A percentile compares a stretch with the other conserved stretches of the same genome.
Evolutionary conservation across 768 basidiomycete species (phyloP).

Genomic region (Amanita polypyramis): DNA sequence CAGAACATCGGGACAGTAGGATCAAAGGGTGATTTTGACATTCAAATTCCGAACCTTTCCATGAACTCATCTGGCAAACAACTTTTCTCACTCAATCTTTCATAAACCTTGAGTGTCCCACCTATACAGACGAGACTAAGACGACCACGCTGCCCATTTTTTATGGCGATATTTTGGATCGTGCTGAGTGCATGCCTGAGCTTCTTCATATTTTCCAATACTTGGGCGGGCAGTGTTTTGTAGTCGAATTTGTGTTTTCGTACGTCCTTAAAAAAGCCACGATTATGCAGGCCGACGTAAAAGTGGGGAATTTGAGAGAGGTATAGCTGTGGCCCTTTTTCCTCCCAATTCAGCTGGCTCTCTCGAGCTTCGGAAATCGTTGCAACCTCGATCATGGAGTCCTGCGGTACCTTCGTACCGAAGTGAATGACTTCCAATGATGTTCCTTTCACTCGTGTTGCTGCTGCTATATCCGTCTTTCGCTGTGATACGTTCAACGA

Average conservation of each 20-base stretch:
- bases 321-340: slow-evolving; percentile 36
- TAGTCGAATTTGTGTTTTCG: slow-evolving; percentile 3
- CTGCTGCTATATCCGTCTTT: slow-evolving; percentile 1
- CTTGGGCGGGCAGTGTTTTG: not conserved
- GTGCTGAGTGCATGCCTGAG: not conserved
- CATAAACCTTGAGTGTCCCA: not conserved
- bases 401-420: slow-evolving; percentile 26
- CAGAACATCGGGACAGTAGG: too few species aligned
- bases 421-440: slow-evolving; percentile 23
- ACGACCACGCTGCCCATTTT: slow-evolving; percentile 3
- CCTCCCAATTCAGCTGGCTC: slow-evolving; percentile 26
- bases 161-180: not conserved
- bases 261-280: slow-evolving; percentile 25
- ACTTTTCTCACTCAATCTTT: slow-evolving; percentile 1
- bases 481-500: not conserved
- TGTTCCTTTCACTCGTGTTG: slow-evolving; percentile 16
- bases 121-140: slow-evolving; percentile 5
- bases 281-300: slow-evolving; percentile 29
- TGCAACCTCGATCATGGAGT: slow-evolving; percentile 7
- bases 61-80: slow-evolving; percentile 3
- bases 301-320: slow-evolving; percentile 36
- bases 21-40: not conserved
- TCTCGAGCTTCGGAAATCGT: slow-evolving; percentile 2
- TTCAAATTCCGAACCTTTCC: slow-evolving; percentile 4
- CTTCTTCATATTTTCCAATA: not conserved